phyloP scores from a whole-genome alignment of 2,329 filamentous ascomycete species.

The Xylaria sp. region DNA sequence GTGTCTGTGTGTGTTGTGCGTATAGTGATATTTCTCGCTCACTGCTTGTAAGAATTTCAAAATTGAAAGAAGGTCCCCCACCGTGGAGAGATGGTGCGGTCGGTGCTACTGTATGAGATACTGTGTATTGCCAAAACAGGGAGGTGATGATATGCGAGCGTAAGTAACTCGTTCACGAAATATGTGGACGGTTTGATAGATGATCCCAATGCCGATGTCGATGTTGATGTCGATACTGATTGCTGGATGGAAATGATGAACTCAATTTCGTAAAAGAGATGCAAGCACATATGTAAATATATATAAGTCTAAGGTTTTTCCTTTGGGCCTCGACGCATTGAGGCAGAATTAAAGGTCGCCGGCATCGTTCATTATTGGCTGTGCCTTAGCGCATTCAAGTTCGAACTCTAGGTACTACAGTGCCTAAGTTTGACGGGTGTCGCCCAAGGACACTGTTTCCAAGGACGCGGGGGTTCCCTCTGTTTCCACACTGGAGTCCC shows the following conservation, averaged over 20 bases:
- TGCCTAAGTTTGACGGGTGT: too few relatives aligned
- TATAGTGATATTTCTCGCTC: not conserved
- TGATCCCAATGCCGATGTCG: not conserved
- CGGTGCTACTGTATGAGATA: not conserved
- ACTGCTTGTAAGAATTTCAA: not conserved
- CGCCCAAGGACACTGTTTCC: not conserved
- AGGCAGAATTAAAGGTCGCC: not conserved
- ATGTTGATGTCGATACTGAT: not conserved
- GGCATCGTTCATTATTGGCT: too few relatives aligned
- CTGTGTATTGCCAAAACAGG: conserved; percentile 2
- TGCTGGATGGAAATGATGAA: not conserved
- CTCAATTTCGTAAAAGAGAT: not conserved
- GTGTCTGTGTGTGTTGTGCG: not conserved
- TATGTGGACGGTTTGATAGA: not conserved
- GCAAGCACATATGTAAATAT: not conserved
- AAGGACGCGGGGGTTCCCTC: not conserved
- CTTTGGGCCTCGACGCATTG: not conserved
- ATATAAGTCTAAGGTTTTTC: not conserved
- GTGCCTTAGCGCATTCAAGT: too few relatives aligned
- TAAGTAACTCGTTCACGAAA: not conserved
- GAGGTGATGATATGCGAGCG: not conserved
- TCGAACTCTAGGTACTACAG: too few relatives aligned
- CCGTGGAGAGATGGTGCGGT: not conserved
- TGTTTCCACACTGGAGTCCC: not conserved
- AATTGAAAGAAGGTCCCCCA: not conserved